Base-by-base conservation (phyloP, 192 early-diverging fungal species). In the Kickxella alabastrina region DNA sequence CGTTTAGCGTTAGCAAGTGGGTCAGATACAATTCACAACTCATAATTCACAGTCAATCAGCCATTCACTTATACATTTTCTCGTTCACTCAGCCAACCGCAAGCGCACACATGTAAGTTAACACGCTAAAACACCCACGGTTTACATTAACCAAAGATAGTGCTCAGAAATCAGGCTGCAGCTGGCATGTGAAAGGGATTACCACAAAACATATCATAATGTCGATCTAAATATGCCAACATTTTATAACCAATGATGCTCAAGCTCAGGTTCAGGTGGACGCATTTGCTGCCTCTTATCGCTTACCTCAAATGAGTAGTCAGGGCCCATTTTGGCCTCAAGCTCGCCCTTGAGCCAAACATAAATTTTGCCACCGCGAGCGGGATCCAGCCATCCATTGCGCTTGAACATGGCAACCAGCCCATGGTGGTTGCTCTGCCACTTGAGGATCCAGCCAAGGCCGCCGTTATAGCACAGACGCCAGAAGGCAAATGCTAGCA, bases 401-500 rank as follows among this genome's bases (percentile, higher is more conserved):
- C 82, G 78, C 62, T 84, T 85, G 7, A 85, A 85, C 68, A 80
- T 80, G 5, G 79, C 70, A 9, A 94, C 87, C 23, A 97, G 62
- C 12, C 80, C 80, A 14, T 81, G 77, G 42, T 79, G 78, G 40
- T 87, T 84, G 64, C 88, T 91, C 73, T 93, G 92, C 44, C 75
- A 66, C 53, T 85, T 88, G 37, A 97, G 72, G 14, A 95, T 64
- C 46, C 81, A 78, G 12, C 95, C 95, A 5, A 97, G 65, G n/a
- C 89, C 91, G 5, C 77, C 77, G 64, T 95, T 92, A 76, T 95
- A 95, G 48, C 81, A 80, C 24, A 82, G 56, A 46, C 95, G 83
- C 93, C 93, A 97, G 56, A 90, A 89, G 7, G 87, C 44, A 68
- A 94, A 94, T 13, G 90, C 58, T 5, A 77, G 59, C 46, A 95